phyloP scores from a whole-genome alignment of 768 basidiomycete species.

The Gyrodon lividus region DNA sequence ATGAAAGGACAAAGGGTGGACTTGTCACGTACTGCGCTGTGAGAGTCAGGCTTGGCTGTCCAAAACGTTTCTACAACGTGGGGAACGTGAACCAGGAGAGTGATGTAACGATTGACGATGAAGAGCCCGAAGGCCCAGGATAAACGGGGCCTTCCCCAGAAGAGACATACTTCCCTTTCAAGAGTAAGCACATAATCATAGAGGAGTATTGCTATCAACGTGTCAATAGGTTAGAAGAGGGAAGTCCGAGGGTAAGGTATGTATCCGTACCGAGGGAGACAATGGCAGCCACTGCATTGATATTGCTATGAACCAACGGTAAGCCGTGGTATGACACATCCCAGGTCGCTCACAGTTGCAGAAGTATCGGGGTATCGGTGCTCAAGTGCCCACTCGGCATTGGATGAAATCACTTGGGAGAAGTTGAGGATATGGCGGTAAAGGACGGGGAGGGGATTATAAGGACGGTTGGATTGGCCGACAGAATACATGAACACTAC shows the following conservation, averaged over 20 bases:
- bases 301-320: not conserved
- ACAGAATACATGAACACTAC: not conserved
- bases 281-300: not conserved
- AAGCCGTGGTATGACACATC: too few species aligned
- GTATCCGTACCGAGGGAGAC: slow-evolving; percentile 8
- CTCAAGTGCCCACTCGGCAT: not conserved
- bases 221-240: not conserved
- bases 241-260: not conserved
- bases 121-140: slow-evolving; percentile 39
- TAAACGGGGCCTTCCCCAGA: slow-evolving; percentile 38
- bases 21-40: slow-evolving; percentile 2
- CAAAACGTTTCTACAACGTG: slow-evolving; percentile 36
- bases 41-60: not conserved
- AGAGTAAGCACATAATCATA: slow-evolving; percentile 51
- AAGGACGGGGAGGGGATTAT: not conserved
- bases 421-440: not conserved
- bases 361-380: slow-evolving; percentile 3
- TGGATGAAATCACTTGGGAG: not conserved
- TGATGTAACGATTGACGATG: slow-evolving; percentile 42
- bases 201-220: slow-evolving; percentile 28
- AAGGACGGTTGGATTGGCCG: not conserved
- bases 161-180: slow-evolving; percentile 38
- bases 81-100: slow-evolving; percentile 39
- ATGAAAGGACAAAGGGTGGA: too few species aligned
- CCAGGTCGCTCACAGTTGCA: slow-evolving; percentile 1